A percentile compares a stretch with the other conserved stretches of the same genome.
Conservation (phyloP, 805 yeast species). For the Wickerhamomyces kurtzmanii region DNA sequence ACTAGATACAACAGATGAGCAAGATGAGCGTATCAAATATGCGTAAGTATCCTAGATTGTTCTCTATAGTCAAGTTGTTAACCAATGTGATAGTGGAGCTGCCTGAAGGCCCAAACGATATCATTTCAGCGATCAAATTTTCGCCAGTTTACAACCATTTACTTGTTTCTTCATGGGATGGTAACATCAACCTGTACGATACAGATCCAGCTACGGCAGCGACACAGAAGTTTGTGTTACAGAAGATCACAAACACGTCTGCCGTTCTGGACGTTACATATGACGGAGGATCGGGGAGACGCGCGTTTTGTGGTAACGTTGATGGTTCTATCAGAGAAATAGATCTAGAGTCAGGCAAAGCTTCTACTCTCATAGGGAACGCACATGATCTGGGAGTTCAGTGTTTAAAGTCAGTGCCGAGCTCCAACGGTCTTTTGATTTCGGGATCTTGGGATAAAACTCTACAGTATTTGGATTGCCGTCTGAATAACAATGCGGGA, state of each 20-base stretch:
- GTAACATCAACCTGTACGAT: conserved; percentile 33
- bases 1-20: no score
- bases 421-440: conserved; percentile 23
- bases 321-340: conserved; percentile 44
- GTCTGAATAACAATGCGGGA: conserved; percentile 12
- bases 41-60: no score
- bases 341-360: conserved; percentile 36
- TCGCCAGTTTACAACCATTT: conserved; percentile 26
- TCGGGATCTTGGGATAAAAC: conserved; percentile 58
- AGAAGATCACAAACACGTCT: conserved; percentile 10
- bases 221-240: conserved; percentile 18
- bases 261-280: conserved; percentile 14
- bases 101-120: conserved; percentile 22
- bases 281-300: conserved; percentile 8
- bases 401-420: conserved; percentile 14
- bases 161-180: conserved; percentile 52
- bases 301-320: conserved; percentile 36
- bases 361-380: conserved; percentile 14
- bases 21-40: no score
- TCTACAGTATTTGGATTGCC: conserved; percentile 36
- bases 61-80: no score
- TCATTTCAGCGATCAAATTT: conserved; percentile 32
- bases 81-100: conserved; percentile 13
- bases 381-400: conserved; percentile 32
- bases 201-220: conserved; percentile 16